Evolutionary conservation across 768 basidiomycete species (phyloP).

Genomic region (Tylopilus sp.): DNA sequence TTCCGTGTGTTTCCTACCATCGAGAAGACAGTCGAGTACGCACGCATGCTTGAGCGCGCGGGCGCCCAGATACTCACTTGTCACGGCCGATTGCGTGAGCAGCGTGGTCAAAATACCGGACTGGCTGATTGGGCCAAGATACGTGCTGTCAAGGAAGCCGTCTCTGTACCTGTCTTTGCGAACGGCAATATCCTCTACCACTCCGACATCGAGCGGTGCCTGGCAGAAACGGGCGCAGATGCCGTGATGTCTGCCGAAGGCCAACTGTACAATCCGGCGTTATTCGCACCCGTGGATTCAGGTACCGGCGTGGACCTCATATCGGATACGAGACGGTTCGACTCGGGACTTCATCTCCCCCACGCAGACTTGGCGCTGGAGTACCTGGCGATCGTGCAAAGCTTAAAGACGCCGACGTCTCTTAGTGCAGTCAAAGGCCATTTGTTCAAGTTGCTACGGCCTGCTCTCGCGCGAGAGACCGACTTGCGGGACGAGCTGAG

Average conservation of each 20-base stretch:
- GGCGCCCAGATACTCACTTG: conserved; percentile 95
- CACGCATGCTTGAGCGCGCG: conserved; percentile 91
- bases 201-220: conserved; percentile 75
- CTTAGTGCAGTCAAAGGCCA: conserved; percentile 85
- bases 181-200: conserved; percentile 94
- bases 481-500: conserved; percentile 78
- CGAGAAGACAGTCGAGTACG: conserved; percentile 90
- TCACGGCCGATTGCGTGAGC: conserved; percentile 89
- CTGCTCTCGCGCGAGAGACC: conserved; percentile 58
- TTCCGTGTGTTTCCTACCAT: conserved; percentile 86
- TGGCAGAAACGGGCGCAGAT: conserved; percentile 83
- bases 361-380: conserved; percentile 73
- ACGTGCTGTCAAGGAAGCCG: conserved; percentile 83
- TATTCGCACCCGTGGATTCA: conserved; percentile 49
- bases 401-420: conserved; percentile 59
- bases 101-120: conserved; percentile 83
- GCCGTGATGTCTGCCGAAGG: conserved; percentile 96
- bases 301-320: conserved; percentile 6
- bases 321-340: conserved; percentile 18
- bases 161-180: conserved; percentile 91
- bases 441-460: conserved; percentile 87
- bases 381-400: conserved; percentile 77
- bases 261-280: conserved; percentile 85
- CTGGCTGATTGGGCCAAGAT: conserved; percentile 90
- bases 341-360: conserved; percentile 47